These are phyloP conservation scores for Paecilomyces variotii DNA, from an alignment of 2,329 filamentous ascomycete species.

Conservation along the genomic window DNA sequence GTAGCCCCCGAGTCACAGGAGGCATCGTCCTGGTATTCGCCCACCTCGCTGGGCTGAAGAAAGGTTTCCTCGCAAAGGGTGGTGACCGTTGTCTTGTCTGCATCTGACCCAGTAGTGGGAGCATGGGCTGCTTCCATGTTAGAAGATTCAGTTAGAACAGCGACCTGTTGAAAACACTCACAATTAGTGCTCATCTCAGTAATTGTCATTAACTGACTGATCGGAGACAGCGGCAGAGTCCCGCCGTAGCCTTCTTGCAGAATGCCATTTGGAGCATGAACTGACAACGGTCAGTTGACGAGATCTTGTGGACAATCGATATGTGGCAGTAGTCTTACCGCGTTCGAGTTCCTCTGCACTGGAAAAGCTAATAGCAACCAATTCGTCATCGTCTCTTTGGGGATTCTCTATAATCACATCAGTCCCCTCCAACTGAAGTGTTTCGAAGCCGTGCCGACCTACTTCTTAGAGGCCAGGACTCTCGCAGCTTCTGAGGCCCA, in stretches of 20 bases:
- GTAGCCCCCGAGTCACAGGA: slow-evolving; percentile 5
- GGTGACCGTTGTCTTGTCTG: slow-evolving; percentile 7
- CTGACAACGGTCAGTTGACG: slow-evolving; percentile 9
- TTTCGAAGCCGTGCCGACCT: background rate
- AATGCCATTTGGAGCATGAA: slow-evolving; percentile 18
- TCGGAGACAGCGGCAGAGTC: slow-evolving; percentile 1
- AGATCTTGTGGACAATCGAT: too few relatives aligned
- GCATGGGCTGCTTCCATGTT: slow-evolving; percentile 2
- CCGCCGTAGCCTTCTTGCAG: slow-evolving; percentile 11
- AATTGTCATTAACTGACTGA: slow-evolving; percentile 6
- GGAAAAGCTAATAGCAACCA: slow-evolving; percentile 22
- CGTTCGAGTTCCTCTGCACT: slow-evolving; percentile 20
- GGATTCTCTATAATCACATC: slow-evolving; percentile 12
- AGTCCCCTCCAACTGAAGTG: background rate
- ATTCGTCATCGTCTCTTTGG: slow-evolving; percentile 21
- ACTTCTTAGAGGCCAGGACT: slow-evolving; percentile 22
- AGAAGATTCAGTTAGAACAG: too few relatives aligned
- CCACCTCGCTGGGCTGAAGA: slow-evolving; percentile 5
- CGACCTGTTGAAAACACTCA: slow-evolving; percentile 1
- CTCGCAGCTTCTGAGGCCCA: slow-evolving; percentile 15
- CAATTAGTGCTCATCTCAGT: slow-evolving; percentile 5
- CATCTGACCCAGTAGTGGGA: background rate
- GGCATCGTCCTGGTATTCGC: slow-evolving; percentile 7
- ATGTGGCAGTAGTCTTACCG: slow-evolving; percentile 9
- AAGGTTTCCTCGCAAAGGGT: slow-evolving; percentile 15